phyloP scores from a whole-genome alignment of 805 yeast genomes.

The Cyberlindnera mississippiensis region DNA sequence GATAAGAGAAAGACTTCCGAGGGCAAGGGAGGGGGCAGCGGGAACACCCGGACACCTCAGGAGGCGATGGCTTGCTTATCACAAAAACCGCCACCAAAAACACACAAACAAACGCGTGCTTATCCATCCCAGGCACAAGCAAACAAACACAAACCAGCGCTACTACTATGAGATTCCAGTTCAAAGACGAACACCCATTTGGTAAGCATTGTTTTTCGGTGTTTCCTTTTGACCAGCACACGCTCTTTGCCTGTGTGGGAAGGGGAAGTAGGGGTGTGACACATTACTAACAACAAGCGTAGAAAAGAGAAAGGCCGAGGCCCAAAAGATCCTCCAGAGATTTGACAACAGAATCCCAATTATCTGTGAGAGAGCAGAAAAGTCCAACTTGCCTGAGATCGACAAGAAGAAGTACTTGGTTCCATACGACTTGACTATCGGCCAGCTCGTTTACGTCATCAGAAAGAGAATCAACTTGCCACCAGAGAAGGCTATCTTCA shows the following conservation, averaged over 20 bases:
- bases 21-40: not conserved
- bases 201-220: too few relatives aligned
- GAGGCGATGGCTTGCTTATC: slow-evolving; percentile 3
- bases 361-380: slow-evolving; percentile 95
- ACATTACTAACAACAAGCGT: slow-evolving; percentile 2
- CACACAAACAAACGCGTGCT: not conserved
- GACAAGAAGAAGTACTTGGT: slow-evolving; percentile 97
- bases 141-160: not conserved
- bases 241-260: too few relatives aligned
- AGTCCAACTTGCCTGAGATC: slow-evolving; percentile 91
- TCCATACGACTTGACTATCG: slow-evolving; percentile 93
- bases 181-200: slow-evolving; percentile 93
- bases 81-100: slow-evolving; percentile 10
- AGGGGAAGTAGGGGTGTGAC: not conserved
- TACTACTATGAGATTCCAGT: slow-evolving; percentile 77
- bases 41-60: not conserved
- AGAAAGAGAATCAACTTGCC: slow-evolving; percentile 94
- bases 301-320: slow-evolving; percentile 94
- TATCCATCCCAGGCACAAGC: not conserved
- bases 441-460: slow-evolving; percentile 96
- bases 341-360: slow-evolving; percentile 92
- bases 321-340: slow-evolving; percentile 83
- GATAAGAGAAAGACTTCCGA: not conserved
- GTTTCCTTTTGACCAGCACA: too few relatives aligned
- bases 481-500: slow-evolving; percentile 96